Percentiles rank a stretch among this genome's conserved stretches.
phyloP scores from a whole-genome alignment of 306 rosid genomes.

The Prunus mongolica region DNA sequence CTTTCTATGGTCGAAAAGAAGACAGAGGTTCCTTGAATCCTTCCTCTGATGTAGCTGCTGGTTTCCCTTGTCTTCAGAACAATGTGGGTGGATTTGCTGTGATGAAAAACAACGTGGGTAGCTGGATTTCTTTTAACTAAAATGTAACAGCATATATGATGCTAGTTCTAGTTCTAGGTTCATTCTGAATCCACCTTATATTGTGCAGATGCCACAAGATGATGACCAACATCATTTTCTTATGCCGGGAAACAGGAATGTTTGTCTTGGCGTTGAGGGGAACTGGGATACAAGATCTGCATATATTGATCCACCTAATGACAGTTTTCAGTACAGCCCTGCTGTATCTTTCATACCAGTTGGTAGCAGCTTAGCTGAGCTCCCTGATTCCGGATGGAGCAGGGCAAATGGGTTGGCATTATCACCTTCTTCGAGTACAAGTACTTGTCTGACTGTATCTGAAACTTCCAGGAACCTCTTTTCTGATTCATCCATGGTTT shows the following conservation, averaged over 20 bases:
- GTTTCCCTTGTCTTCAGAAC: slow-evolving; percentile 24
- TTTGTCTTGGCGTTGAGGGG: not conserved
- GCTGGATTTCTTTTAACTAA: not conserved
- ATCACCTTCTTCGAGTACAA: not conserved
- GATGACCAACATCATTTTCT: not conserved
- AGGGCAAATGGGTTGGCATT: not conserved
- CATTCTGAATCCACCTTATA: slow-evolving; percentile 8
- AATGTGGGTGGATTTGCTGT: not conserved
- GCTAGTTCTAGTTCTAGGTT: not conserved
- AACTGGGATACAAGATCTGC: not conserved
- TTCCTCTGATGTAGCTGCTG: slow-evolving; percentile 14
- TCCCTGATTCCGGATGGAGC: slow-evolving; percentile 6
- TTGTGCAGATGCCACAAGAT: slow-evolving; percentile 19
- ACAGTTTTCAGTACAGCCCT: not conserved
- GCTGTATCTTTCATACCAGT: not conserved
- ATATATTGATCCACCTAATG: not conserved
- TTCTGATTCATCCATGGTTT: not conserved
- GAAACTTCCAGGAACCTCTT: not conserved
- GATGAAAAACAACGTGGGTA: slow-evolving; percentile 15
- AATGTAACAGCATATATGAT: not conserved
- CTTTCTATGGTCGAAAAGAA: slow-evolving; percentile 6
- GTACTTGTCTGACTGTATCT: not conserved
- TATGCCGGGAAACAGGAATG: not conserved
- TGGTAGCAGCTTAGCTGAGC: not conserved
- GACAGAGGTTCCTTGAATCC: slow-evolving; percentile 9